Percentiles rank a stretch among this genome's conserved stretches.
phyloP scores from a whole-genome alignment of 768 basidiomycete genomes.

The Austroboletus festivus region DNA sequence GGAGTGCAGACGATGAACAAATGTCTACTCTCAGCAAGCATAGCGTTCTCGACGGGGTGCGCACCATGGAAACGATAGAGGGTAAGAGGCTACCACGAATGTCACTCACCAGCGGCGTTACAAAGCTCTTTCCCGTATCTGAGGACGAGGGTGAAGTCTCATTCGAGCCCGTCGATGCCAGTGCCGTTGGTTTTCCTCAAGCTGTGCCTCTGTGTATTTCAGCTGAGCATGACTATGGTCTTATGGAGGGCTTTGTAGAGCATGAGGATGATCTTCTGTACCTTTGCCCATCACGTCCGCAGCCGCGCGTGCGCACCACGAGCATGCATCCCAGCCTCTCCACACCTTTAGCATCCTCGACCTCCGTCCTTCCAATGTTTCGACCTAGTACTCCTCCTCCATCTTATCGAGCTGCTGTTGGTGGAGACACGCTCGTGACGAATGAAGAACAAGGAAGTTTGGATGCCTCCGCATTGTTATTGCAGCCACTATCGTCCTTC shows the following conservation, averaged over 20 bases:
- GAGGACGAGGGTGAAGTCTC: constrained; percentile 37
- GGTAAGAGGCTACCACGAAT: constrained; percentile 17
- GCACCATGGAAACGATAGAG: constrained; percentile 9
- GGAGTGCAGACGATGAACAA: constrained; percentile 39
- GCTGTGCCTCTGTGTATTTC: background rate
- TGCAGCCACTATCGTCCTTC: constrained; percentile 25
- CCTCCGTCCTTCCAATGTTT: constrained; percentile 19
- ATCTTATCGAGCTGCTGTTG: constrained; percentile 17
- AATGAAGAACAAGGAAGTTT: constrained; percentile 9
- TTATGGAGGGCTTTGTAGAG: constrained; percentile 4
- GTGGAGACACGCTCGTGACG: background rate
- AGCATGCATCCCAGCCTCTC: constrained; percentile 25
- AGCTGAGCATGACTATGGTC: background rate
- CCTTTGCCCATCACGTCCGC: constrained; percentile 14
- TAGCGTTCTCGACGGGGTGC: constrained; percentile 17
- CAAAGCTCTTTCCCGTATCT: constrained; percentile 29
- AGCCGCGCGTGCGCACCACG: constrained; percentile 26
- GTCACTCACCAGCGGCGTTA: constrained; percentile 15
- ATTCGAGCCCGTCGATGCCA: constrained; percentile 12
- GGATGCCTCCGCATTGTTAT: constrained; percentile 25
- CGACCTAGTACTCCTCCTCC: constrained; percentile 27
- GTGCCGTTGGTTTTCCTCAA: constrained; percentile 24
- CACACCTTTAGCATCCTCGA: constrained; percentile 1
- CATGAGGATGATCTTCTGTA: constrained; percentile 26
- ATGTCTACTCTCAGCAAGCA: constrained; percentile 15